A percentile compares a stretch with the other conserved stretches of the same genome.
Evolutionary conservation across 805 yeast species (phyloP).

Genomic region (Candida sphagnicola): DNA sequence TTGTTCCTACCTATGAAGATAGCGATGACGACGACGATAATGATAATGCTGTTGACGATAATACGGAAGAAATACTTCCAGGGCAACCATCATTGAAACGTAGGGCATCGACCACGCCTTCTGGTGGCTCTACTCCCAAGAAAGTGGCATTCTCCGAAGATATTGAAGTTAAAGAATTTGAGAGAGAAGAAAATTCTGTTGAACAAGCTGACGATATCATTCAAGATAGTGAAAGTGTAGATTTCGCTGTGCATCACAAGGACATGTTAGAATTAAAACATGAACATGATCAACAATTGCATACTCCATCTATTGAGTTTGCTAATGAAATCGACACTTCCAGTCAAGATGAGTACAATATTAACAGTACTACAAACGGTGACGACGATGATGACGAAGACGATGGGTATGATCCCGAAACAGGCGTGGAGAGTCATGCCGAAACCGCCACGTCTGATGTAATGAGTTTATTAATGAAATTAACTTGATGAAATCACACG

Average conservation of each 20-base stretch:
- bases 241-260: constrained; percentile 24
- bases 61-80: constrained; percentile 9
- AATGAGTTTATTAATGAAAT: constrained; percentile 30
- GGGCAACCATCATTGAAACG: constrained; percentile 10
- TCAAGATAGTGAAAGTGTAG: constrained; percentile 13
- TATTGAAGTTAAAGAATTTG: constrained; percentile 38
- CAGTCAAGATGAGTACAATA: neutral
- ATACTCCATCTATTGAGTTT: neutral
- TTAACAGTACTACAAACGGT: constrained; percentile 8
- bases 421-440: constrained; percentile 4
- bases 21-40: constrained; percentile 14
- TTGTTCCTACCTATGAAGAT: constrained; percentile 20
- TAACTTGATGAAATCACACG: constrained; percentile 10
- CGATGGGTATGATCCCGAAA: constrained; percentile 5
- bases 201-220: constrained; percentile 14
- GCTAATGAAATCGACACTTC: constrained; percentile 17
- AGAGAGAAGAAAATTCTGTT: constrained; percentile 30
- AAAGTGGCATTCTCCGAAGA: constrained; percentile 42
- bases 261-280: constrained; percentile 30
- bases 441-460: constrained; percentile 14
- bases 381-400: constrained; percentile 7
- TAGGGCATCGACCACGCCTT: constrained; percentile 15
- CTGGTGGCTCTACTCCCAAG: constrained; percentile 26
- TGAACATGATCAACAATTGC: constrained; percentile 13
- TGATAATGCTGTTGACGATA: constrained; percentile 7